Percentiles rank a stretch among this genome's conserved stretches.
These are phyloP conservation scores for Neobulgaria alba DNA, from an alignment of 2,329 filamentous ascomycete species.

Conservation along the genomic window DNA sequence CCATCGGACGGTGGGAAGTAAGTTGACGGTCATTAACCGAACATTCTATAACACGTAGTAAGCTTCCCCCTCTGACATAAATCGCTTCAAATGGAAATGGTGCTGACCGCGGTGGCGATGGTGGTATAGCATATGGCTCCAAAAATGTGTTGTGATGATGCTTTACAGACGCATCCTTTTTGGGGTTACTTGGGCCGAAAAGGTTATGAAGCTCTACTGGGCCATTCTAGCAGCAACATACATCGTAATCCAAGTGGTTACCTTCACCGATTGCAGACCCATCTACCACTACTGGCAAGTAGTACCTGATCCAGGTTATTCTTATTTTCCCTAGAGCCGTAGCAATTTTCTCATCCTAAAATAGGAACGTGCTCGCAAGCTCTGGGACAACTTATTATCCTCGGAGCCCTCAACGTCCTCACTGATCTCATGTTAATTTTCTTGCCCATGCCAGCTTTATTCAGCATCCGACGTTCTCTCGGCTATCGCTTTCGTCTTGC, in stretches of 20 bases:
- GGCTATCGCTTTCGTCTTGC: neutral
- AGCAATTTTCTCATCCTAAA: too few relatives aligned
- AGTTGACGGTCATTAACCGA: slow-evolving; percentile 27
- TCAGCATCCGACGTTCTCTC: slow-evolving; percentile 4
- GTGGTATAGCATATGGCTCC: slow-evolving; percentile 5
- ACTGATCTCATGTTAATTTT: slow-evolving; percentile 18
- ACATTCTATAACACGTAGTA: slow-evolving; percentile 18
- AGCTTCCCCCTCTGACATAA: slow-evolving; percentile 13
- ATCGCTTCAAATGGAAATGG: slow-evolving; percentile 12
- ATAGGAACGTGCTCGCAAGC: slow-evolving; percentile 14
- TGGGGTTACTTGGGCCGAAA: neutral
- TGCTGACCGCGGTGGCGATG: neutral
- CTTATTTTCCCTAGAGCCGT: too few relatives aligned
- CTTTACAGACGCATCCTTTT: slow-evolving; percentile 3
- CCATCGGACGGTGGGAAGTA: slow-evolving; percentile 29
- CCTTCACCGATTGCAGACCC: slow-evolving; percentile 14
- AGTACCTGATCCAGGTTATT: slow-evolving; percentile 14
- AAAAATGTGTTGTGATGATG: slow-evolving; percentile 7
- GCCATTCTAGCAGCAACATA: slow-evolving; percentile 5
- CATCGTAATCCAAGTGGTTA: slow-evolving; percentile 8
- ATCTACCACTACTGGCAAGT: slow-evolving; percentile 16
- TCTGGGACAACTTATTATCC: slow-evolving; percentile 3
- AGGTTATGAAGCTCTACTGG: slow-evolving; percentile 3
- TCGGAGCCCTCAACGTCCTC: slow-evolving; percentile 14
- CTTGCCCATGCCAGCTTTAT: slow-evolving; percentile 12